A percentile compares a stretch with the other conserved stretches of the same genome.
These are phyloP conservation scores for Trichomonas vaginalis DNA, from an alignment of 208 protist species.

Conservation along the genomic window DNA sequence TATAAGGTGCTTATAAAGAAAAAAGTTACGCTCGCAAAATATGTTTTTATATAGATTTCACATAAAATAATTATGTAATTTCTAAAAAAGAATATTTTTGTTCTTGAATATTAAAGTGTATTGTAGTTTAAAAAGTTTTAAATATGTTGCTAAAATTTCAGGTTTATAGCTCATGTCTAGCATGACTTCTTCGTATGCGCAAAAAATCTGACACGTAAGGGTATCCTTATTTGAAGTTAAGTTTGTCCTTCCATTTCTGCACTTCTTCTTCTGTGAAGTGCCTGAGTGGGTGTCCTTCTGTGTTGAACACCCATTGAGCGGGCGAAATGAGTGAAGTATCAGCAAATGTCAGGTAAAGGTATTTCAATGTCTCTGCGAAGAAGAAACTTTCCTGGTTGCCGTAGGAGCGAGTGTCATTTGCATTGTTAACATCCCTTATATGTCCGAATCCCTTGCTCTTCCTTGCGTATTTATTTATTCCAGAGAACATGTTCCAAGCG, in stretches of 20 bases:
- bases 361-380: constrained; percentile 67
- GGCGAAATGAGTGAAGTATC: constrained; percentile 45
- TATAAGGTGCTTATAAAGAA: no score
- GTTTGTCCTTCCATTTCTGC: neutral
- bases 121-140: no score
- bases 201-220: no score
- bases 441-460: constrained; percentile 33
- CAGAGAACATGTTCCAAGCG: constrained; percentile 54
- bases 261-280: constrained; percentile 27
- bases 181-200: no score
- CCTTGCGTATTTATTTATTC: constrained; percentile 42
- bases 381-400: constrained; percentile 61
- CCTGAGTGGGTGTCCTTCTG: constrained; percentile 58
- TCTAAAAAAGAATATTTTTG: no score
- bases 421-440: constrained; percentile 30
- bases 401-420: neutral
- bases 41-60: no score
- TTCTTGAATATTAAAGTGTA: no score
- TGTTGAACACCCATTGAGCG: constrained; percentile 67
- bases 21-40: no score
- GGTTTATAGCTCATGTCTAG: no score
- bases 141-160: no score
- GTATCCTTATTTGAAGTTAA: no score
- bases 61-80: no score
- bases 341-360: constrained; percentile 60